Evolutionary conservation across 202 grass and related monocot genomes (phyloP).

Genomic region (Zoysia matrella): DNA sequence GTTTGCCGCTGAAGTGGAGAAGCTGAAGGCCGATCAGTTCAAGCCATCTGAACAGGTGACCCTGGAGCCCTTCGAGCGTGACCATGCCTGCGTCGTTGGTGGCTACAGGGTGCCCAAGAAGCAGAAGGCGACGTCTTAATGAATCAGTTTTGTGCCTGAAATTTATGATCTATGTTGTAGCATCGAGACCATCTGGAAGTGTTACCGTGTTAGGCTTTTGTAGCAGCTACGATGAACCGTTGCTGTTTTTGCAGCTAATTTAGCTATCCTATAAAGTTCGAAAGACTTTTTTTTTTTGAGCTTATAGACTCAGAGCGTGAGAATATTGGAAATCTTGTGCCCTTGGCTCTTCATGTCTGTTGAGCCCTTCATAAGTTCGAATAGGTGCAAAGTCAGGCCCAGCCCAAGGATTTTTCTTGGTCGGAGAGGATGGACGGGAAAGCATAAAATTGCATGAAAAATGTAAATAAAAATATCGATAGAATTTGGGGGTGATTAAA

Average conservation of each 20-base stretch:
- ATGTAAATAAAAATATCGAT: no score
- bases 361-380: no score
- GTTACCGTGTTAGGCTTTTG: constrained; percentile 9
- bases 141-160: neutral
- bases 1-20: constrained; percentile 83
- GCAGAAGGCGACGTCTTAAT: constrained; percentile 46
- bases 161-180: constrained; percentile 8
- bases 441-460: no score
- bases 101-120: constrained; percentile 87
- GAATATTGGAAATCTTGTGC: no score
- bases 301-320: no score
- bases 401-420: no score
- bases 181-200: neutral
- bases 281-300: neutral
- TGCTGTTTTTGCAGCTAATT: constrained; percentile 9
- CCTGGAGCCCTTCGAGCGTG: constrained; percentile 75
- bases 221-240: neutral
- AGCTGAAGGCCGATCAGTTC: constrained; percentile 90
- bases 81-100: constrained; percentile 80
- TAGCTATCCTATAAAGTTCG: neutral
- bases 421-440: no score
- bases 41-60: constrained; percentile 87
- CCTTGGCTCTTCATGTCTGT: no score
- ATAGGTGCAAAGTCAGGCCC: no score
- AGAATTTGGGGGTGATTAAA: no score